Percentiles rank a stretch among this genome's conserved stretches.
These are phyloP conservation scores for Trametopsis cervina DNA, from an alignment of 768 basidiomycete species.

Conservation along the genomic window DNA sequence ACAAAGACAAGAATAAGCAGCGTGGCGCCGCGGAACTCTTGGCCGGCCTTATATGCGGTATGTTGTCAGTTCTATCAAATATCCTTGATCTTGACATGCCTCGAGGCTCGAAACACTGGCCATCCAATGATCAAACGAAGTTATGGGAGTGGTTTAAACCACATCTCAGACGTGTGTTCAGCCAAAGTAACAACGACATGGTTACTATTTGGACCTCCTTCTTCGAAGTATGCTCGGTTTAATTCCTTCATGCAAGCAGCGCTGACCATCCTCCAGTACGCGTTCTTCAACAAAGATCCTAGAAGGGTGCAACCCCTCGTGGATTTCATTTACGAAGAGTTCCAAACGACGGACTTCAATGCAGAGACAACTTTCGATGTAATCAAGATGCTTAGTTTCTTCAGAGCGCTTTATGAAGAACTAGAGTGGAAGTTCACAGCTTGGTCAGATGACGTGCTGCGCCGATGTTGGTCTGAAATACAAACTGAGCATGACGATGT, in stretches of 20 bases:
- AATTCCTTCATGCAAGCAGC: not conserved
- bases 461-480: slow-evolving; percentile 65
- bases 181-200: slow-evolving; percentile 75
- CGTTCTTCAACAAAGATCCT: slow-evolving; percentile 76
- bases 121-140: slow-evolving; percentile 52
- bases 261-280: slow-evolving; percentile 40
- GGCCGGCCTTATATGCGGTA: slow-evolving; percentile 64
- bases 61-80: slow-evolving; percentile 1
- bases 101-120: slow-evolving; percentile 84
- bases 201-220: slow-evolving; percentile 74
- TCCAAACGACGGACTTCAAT: slow-evolving; percentile 66
- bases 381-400: slow-evolving; percentile 59
- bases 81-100: slow-evolving; percentile 5
- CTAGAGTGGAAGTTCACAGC: slow-evolving; percentile 75
- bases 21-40: slow-evolving; percentile 82
- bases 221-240: slow-evolving; percentile 44
- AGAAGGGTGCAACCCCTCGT: slow-evolving; percentile 75
- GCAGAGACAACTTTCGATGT: slow-evolving; percentile 80
- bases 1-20: slow-evolving; percentile 82
- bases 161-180: slow-evolving; percentile 56
- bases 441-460: slow-evolving; percentile 66
- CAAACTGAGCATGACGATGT: slow-evolving; percentile 71
- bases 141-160: slow-evolving; percentile 83
- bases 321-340: slow-evolving; percentile 61
- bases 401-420: slow-evolving; percentile 65